Evolutionary conservation across 768 basidiomycete species (phyloP), one percentile per base, ranked within the genome.

Genomic region (Termitomyces sp.): DNA sequence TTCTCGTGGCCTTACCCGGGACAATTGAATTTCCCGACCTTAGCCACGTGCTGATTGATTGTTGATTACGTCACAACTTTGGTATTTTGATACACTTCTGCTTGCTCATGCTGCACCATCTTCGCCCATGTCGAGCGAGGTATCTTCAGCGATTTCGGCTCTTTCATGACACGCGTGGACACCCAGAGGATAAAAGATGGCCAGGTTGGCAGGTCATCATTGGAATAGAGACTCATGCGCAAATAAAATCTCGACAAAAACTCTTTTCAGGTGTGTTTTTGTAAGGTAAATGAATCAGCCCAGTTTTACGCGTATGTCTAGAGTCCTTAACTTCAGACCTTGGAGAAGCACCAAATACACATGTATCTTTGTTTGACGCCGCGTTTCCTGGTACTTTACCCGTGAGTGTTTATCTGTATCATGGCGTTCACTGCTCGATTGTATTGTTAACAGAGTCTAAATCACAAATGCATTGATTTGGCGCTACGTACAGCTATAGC

Each of bases 191-290:
- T 58, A 50, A 66, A 40, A 71, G 87, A 49, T 91, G 90, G 90
- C 88, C 87, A 16, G 93, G 87, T 21, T 98, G 92, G 92, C 81
- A 88, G 61, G 87, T 97, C 19, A 77, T 96, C 40, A 85, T 98
- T 32, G 97, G 97, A 16, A 87, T 99, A 46, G 97, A 99, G 67
- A 91, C 96, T 5, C 97, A 98, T 67, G 92, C 94, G 0, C 96
- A 98, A 69, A 83, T 99, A 66, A 91, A 89, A 70, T 87, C 93
- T 2, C 82, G 86, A 56, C 74, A 77, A 56, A 99, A 99, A 71
- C 80, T 99, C 25, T 98, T 99, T 72, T 98, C 95, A 37, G 71
- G 78, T 77, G 53, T 65, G 45, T 27, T 49, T 35, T 46, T n/a
- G 50, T 44, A 9, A 50, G 25, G 25, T 29, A 2, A 25, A 7